Evolutionary conservation across 441 rosid genomes (phyloP).

Genomic region (Corymbia citriodora): DNA sequence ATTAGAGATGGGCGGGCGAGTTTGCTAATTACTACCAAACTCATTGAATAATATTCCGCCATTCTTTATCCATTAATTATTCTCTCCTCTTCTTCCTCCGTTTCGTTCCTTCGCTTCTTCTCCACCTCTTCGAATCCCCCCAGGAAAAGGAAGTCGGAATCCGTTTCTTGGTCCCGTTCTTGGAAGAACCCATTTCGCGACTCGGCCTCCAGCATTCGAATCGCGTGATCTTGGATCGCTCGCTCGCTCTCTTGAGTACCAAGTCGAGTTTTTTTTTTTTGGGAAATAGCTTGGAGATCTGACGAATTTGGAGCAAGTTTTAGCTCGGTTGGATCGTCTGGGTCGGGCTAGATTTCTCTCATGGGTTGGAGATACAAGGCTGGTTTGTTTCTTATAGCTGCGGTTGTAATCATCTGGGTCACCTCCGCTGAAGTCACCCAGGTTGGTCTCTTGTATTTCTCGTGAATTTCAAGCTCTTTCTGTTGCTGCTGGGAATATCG

Average conservation of each 20-base stretch:
- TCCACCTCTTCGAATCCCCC: not conserved
- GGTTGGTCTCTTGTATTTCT: conserved; percentile 28
- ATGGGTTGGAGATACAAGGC: conserved; percentile 93
- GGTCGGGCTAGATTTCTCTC: not conserved
- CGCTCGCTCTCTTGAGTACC: not conserved
- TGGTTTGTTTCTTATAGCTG: conserved; percentile 75
- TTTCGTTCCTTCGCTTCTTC: not conserved
- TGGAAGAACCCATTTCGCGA: not conserved
- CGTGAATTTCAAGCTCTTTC: not conserved
- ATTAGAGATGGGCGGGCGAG: not conserved
- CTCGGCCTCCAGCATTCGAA: not conserved
- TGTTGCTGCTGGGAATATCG: not conserved
- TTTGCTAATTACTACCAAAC: not conserved
- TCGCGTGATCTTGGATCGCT: not conserved
- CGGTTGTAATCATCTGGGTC: conserved; percentile 98
- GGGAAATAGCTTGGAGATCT: not conserved
- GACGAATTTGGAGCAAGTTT: not conserved
- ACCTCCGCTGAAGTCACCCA: conserved; percentile 99
- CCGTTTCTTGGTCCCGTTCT: not conserved
- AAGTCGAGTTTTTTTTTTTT: not conserved
- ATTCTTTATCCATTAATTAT: not conserved
- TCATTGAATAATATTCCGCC: not conserved
- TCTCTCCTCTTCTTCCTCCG: not conserved
- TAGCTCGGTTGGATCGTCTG: conserved; percentile 15
- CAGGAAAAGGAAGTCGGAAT: not conserved